Evolutionary conservation across 2,329 filamentous ascomycete species (phyloP).

Genomic region (Cladosporium cucumerinum): DNA sequence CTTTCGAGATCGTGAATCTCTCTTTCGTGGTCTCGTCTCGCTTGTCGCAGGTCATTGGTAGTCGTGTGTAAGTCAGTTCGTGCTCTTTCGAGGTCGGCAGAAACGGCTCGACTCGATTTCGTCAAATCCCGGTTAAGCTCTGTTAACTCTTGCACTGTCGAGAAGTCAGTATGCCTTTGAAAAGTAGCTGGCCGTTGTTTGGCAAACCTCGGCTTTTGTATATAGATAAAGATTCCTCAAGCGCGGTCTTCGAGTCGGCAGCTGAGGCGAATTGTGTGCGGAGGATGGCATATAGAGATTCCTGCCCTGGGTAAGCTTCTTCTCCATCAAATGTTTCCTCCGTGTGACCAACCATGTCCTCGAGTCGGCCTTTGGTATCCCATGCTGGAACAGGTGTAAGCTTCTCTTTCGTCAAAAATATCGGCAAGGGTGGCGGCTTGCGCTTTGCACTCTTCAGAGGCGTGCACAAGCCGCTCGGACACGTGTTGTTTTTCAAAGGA

Average conservation of each 20-base stretch:
- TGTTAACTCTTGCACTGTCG: slow-evolving; percentile 21
- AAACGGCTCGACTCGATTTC: slow-evolving; percentile 54
- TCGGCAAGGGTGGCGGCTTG: slow-evolving; percentile 55
- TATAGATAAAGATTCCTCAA: slow-evolving; percentile 71
- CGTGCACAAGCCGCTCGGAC: slow-evolving; percentile 28
- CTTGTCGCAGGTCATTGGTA: slow-evolving; percentile 32
- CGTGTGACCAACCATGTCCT: slow-evolving; percentile 52
- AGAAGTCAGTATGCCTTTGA: not conserved
- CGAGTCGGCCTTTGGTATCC: slow-evolving; percentile 75
- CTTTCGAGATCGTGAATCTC: slow-evolving; percentile 31
- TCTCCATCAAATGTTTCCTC: not conserved
- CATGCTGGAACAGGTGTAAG: slow-evolving; percentile 62
- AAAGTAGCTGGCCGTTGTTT: not conserved
- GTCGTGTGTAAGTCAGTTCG: slow-evolving; percentile 34
- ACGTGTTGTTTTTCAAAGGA: slow-evolving; percentile 30
- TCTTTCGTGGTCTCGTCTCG: slow-evolving; percentile 33
- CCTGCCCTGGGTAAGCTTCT: slow-evolving; percentile 33
- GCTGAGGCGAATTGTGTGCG: slow-evolving; percentile 69
- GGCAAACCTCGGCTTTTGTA: slow-evolving; percentile 71
- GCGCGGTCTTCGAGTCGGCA: slow-evolving; percentile 62
- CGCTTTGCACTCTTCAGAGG: slow-evolving; percentile 23
- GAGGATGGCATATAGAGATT: slow-evolving; percentile 68
- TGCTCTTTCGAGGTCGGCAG: slow-evolving; percentile 59
- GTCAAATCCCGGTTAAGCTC: slow-evolving; percentile 42
- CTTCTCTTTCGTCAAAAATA: slow-evolving; percentile 61